These are phyloP conservation scores for Neurospora sp. DNA, from an alignment of 2,329 filamentous ascomycete species.

Conservation along the genomic window DNA sequence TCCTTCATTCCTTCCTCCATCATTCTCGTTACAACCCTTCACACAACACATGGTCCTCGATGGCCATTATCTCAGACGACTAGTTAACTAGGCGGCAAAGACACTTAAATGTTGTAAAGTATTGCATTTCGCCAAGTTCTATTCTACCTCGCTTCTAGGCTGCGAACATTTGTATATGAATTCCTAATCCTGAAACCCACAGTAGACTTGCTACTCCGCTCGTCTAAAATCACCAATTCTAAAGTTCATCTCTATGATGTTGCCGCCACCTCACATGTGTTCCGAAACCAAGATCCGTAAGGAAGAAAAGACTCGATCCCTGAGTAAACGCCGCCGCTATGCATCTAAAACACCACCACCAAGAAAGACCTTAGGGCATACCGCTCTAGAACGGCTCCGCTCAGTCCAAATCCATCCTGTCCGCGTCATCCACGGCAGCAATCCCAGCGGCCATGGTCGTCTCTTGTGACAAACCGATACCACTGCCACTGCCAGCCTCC, in stretches of 20 bases:
- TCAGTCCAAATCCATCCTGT: constrained; percentile 38
- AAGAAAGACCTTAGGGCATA: background rate
- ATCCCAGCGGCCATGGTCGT: constrained; percentile 23
- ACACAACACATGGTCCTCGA: background rate
- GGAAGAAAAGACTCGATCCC: background rate
- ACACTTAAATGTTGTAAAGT: background rate
- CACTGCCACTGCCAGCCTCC: constrained; percentile 25
- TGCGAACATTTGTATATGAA: background rate
- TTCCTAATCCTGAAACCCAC: background rate
- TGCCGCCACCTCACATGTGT: background rate
- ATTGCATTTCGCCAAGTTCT: background rate
- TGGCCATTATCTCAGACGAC: background rate
- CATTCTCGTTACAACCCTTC: background rate
- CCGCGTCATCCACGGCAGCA: constrained; percentile 16
- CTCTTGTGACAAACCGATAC: constrained; percentile 23
- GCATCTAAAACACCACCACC: constrained; percentile 8
- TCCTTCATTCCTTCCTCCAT: background rate
- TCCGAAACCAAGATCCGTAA: background rate
- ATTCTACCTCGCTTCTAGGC: background rate
- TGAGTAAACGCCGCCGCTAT: constrained; percentile 24
- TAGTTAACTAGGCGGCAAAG: background rate
- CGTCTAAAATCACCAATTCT: background rate
- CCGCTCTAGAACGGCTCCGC: constrained; percentile 10
- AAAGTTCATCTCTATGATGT: background rate
- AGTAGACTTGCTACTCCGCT: background rate